phyloP scores from a whole-genome alignment of 306 rosid genomes.

The Boehmeria nivea region DNA sequence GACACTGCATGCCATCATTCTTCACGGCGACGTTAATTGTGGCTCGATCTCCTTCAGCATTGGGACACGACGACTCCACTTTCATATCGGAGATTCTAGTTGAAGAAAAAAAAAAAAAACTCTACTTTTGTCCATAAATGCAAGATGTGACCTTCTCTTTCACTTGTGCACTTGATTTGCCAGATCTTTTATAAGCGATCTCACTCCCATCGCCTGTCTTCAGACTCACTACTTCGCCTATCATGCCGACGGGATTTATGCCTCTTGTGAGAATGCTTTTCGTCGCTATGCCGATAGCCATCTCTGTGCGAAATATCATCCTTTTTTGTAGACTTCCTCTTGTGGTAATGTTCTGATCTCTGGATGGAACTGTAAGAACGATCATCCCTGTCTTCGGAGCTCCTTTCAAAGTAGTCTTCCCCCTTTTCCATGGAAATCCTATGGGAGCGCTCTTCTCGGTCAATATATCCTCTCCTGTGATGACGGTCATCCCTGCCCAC shows the following conservation, averaged over 20 bases:
- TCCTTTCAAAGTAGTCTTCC: slow-evolving; percentile 26
- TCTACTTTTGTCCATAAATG: no score
- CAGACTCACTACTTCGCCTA: not conserved
- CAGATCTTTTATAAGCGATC: no score
- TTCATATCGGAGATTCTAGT: no score
- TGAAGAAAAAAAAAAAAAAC: no score
- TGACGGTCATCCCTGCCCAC: slow-evolving; percentile 24
- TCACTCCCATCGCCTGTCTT: no score
- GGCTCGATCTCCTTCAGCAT: no score
- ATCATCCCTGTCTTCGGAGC: slow-evolving; percentile 34
- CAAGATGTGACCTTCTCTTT: no score
- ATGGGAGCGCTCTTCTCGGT: slow-evolving; percentile 26
- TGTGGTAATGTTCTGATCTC: slow-evolving; percentile 25
- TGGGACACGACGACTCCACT: no score
- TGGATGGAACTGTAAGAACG: slow-evolving; percentile 20
- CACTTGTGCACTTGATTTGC: no score
- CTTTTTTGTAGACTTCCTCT: slow-evolving; percentile 30
- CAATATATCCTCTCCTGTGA: slow-evolving; percentile 27
- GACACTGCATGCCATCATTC: no score
- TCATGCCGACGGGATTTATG: not conserved
- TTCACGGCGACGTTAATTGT: no score
- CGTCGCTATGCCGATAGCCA: slow-evolving; percentile 24
- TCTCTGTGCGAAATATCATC: slow-evolving; percentile 22
- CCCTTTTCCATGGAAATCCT: slow-evolving; percentile 22
- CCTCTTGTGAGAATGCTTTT: slow-evolving; percentile 17